Base-by-base conservation (phyloP, 768 basidiomycete genomes). In the Suillus luteus region DNA sequence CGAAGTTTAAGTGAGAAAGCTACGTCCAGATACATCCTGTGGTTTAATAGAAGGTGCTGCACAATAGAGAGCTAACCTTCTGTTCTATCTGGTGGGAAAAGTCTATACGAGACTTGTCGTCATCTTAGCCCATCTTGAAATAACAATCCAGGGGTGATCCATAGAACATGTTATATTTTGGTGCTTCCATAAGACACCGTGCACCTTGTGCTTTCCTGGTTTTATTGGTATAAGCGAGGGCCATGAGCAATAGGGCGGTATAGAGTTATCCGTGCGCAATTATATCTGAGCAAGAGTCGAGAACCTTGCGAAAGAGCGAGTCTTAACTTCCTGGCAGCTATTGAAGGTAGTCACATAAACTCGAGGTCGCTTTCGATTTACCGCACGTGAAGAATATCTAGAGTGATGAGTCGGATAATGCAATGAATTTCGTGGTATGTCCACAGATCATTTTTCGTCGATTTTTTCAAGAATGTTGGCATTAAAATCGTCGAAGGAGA, bases 221-320 rank as follows among this genome's bases (percentile, higher is more conserved):
- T 31, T 31, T 52, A 33, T 52, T 19, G 27, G 19, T 31, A 19
- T 15, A 52, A 31, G 44, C 10, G 4, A 46, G 22, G 46, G n/a
- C 46, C 6, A 19, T n/a, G 33, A 78, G 69, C 37, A 80, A 82
- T 1, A 83, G 66, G 5, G 79, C 80, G 78, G 74, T 83, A 81
- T 83, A 81, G 1, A 83, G 72, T 64, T 82, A 79, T 0, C 81
- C 80, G 78, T 83, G 83, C 1, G 74, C 46, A 63, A 82, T 82
- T 10, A 79, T 77, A 19, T 73, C 68, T 24, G 60, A 66, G 0
- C 69, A 66, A 0, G 81, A 64, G 66, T 83, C 73, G 11, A 83
- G 43, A 3, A 79, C 83, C 60, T 81, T 78, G 75, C 66, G 5
- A 83, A 72, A 17, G 79, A 83, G 82, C 1, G 65, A 82, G 82